A percentile compares a stretch with the other conserved stretches of the same genome.
Conservation (phyloP, 2,329 filamentous ascomycete genomes). For the Alternaria dauci region DNA sequence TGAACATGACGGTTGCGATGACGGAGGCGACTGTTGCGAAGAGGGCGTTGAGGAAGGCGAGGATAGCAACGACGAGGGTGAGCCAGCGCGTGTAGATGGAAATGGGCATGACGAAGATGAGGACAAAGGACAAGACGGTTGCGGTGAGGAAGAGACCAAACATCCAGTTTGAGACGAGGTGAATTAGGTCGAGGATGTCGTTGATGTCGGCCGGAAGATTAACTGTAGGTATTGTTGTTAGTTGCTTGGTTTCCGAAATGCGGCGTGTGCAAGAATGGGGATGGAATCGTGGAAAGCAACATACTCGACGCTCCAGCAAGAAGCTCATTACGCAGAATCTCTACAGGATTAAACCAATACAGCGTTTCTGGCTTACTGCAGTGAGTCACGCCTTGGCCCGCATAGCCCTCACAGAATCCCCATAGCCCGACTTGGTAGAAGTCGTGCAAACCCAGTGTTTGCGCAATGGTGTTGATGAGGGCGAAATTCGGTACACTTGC, state of each 20-base stretch:
- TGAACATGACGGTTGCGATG: slow-evolving; percentile 83
- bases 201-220: slow-evolving; percentile 78
- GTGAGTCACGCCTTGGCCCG: slow-evolving; percentile 74
- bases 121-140: slow-evolving; percentile 73
- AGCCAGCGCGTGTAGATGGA: slow-evolving; percentile 62
- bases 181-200: slow-evolving; percentile 76
- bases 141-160: slow-evolving; percentile 84
- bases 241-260: background rate
- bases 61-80: slow-evolving; percentile 72
- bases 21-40: slow-evolving; percentile 73
- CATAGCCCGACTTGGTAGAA: slow-evolving; percentile 94
- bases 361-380: slow-evolving; percentile 75
- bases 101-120: slow-evolving; percentile 70
- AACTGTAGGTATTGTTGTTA: slow-evolving; percentile 58
- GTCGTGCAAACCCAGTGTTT: slow-evolving; percentile 86
- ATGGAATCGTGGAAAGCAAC: slow-evolving; percentile 32
- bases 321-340: slow-evolving; percentile 80
- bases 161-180: slow-evolving; percentile 82
- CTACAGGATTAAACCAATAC: slow-evolving; percentile 92
- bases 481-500: slow-evolving; percentile 73
- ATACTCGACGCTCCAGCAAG: slow-evolving; percentile 79
- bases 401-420: slow-evolving; percentile 90
- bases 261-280: too few species aligned
- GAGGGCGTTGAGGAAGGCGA: slow-evolving; percentile 73
- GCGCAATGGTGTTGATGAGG: slow-evolving; percentile 86